Percentiles rank a stretch among this genome's conserved stretches.
Evolutionary conservation across 2,329 filamentous ascomycete genomes (phyloP).

Genomic region (Mycocentrospora acerina): DNA sequence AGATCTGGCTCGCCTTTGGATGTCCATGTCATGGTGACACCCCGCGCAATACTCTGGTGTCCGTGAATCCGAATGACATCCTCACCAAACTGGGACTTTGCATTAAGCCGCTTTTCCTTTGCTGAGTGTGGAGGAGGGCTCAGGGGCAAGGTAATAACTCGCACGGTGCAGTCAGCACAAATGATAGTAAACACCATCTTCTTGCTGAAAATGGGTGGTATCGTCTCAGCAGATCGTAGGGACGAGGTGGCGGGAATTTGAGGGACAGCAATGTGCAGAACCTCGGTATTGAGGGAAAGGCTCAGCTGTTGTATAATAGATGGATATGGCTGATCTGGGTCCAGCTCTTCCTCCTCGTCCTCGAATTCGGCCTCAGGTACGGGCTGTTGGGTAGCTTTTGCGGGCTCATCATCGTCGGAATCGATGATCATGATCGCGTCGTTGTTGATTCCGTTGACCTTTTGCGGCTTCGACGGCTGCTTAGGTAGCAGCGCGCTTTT

Average conservation of each 20-base stretch:
- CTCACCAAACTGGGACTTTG: conserved; percentile 42
- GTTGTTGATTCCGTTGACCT: conserved; percentile 44
- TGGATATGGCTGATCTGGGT: conserved; percentile 57
- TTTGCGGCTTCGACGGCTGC: conserved; percentile 35
- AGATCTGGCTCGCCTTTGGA: conserved; percentile 20
- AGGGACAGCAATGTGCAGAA: conserved; percentile 56
- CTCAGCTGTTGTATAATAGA: conserved; percentile 57
- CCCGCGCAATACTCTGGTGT: conserved; percentile 54
- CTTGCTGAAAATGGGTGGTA: conserved; percentile 51
- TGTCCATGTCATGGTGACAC: conserved; percentile 57
- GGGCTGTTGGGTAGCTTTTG: conserved; percentile 18
- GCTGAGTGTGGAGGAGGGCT: conserved; percentile 50
- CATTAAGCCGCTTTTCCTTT: conserved; percentile 25
- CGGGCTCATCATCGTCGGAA: conserved; percentile 56
- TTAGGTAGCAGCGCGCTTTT: conserved; percentile 23
- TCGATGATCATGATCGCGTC: conserved; percentile 59
- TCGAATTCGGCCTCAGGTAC: conserved; percentile 49
- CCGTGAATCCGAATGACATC: conserved; percentile 52
- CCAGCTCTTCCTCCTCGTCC: conserved; percentile 59
- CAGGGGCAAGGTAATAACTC: conserved; percentile 57
- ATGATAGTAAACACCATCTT: conserved; percentile 57
- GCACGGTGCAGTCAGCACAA: conserved; percentile 59
- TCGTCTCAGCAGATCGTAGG: conserved; percentile 36
- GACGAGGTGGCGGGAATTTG: conserved; percentile 35
- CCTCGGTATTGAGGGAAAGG: conserved; percentile 55